Percentiles rank a stretch among this genome's conserved stretches.
These are phyloP conservation scores for Globisporangium cystogenes DNA, from an alignment of 352 stramenopile genomes.

Conservation along the genomic window DNA sequence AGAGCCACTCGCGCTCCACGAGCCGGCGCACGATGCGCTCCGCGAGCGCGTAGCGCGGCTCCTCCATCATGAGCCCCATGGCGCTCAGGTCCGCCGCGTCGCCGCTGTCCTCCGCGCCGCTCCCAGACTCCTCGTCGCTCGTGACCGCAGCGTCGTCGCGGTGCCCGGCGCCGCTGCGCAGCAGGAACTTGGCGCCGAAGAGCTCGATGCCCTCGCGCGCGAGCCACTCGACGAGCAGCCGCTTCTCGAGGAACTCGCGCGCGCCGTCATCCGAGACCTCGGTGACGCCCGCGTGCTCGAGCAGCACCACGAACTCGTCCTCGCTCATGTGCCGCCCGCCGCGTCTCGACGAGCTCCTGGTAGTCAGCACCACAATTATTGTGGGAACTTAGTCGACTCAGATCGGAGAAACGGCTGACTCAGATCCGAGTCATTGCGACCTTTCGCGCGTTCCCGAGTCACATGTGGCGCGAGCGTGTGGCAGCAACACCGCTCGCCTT, in stretches of 20 bases:
- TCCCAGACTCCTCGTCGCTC: constrained; percentile 16
- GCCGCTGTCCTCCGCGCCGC: constrained; percentile 11
- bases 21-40: constrained; percentile 43
- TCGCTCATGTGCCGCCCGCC: no score
- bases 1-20: constrained; percentile 55
- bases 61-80: constrained; percentile 12
- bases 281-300: constrained; percentile 73
- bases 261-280: constrained; percentile 63
- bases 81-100: constrained; percentile 14
- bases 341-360: not conserved
- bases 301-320: constrained; percentile 82
- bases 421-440: no score
- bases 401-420: no score
- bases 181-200: constrained; percentile 32
- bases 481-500: no score
- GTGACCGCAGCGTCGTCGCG: constrained; percentile 17
- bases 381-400: not conserved
- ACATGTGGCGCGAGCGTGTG: no score
- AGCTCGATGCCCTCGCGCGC: constrained; percentile 62
- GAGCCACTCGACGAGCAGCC: constrained; percentile 63
- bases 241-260: constrained; percentile 66
- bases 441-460: no score
- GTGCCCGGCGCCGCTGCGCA: not conserved
- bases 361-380: not conserved
- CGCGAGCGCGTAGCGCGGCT: constrained; percentile 31